phyloP scores from a whole-genome alignment of 352 stramenopile genomes.

The Pythium aquatile region DNA sequence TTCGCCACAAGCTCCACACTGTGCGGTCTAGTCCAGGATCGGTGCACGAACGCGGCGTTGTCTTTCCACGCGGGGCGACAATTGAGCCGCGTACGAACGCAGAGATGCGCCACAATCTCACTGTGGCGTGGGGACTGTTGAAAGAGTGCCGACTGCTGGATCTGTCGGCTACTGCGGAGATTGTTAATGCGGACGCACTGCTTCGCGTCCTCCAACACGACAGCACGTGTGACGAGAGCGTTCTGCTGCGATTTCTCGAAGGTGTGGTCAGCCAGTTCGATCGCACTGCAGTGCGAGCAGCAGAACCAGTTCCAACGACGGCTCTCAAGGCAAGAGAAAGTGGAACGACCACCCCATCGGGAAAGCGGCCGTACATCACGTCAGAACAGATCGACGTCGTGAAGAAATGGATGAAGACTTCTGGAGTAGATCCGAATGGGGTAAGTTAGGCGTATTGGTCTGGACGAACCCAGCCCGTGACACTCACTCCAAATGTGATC shows the following conservation, averaged over 20 bases:
- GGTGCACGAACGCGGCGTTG: not conserved
- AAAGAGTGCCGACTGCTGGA: constrained; percentile 6
- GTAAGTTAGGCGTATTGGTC: constrained; percentile 3
- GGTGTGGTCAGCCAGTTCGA: not conserved
- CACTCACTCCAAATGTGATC: not conserved
- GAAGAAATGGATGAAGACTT: constrained; percentile 25
- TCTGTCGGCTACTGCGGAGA: not conserved
- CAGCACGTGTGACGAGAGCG: not conserved
- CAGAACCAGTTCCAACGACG: not conserved
- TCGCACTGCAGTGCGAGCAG: not conserved
- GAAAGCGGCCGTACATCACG: constrained; percentile 28
- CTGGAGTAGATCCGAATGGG: constrained; percentile 12
- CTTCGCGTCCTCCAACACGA: not conserved
- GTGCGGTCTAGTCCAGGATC: not conserved
- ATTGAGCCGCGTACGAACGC: constrained; percentile 9
- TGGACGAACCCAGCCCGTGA: not conserved
- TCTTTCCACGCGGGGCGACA: constrained; percentile 4
- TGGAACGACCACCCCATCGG: not conserved
- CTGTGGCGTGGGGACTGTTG: constrained; percentile 3
- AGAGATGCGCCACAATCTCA: constrained; percentile 15
- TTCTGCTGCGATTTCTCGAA: not conserved
- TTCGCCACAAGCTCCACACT: constrained; percentile 18
- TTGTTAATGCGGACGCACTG: not conserved
- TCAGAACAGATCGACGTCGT: constrained; percentile 28
- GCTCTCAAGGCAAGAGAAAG: not conserved